Evolutionary conservation across 345 rosid genomes (phyloP).

Genomic region (Cardamine occulta): DNA sequence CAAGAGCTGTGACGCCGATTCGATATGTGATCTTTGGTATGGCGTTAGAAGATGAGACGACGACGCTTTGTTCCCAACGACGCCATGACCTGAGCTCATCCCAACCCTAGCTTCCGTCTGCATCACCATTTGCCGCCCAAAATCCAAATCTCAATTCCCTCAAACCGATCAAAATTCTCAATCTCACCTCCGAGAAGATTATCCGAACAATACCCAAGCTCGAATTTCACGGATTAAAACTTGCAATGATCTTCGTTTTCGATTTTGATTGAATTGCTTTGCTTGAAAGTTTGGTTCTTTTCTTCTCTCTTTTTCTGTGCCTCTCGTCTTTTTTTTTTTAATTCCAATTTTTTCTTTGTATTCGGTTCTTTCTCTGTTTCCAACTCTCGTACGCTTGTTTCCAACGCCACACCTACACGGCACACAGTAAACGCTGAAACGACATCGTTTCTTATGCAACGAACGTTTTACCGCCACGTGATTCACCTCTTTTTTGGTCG

Average conservation of each 20-base stretch:
- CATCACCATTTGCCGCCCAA: constrained; percentile 51
- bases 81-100: constrained; percentile 65
- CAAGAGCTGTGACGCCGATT: constrained; percentile 74
- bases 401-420: constrained; percentile 40
- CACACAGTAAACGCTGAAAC: neutral
- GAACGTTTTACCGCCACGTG: constrained; percentile 37
- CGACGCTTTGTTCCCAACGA: constrained; percentile 51
- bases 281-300: constrained; percentile 30
- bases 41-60: constrained; percentile 55
- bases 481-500: neutral
- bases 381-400: constrained; percentile 36
- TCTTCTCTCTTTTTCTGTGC: constrained; percentile 35
- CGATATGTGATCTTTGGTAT: constrained; percentile 66
- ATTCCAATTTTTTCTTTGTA: neutral
- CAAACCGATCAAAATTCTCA: neutral
- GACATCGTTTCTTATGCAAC: neutral
- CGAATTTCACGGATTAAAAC: neutral
- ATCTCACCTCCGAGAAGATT: neutral
- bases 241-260: constrained; percentile 6
- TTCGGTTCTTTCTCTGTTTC: constrained; percentile 6
- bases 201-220: constrained; percentile 7
- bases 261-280: constrained; percentile 18
- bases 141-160: constrained; percentile 11
- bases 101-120: constrained; percentile 88
- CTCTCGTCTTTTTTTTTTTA: neutral